Evolutionary conservation across 148 eudicot genomes (phyloP).

Genomic region (Chenopodium berlandieri): DNA sequence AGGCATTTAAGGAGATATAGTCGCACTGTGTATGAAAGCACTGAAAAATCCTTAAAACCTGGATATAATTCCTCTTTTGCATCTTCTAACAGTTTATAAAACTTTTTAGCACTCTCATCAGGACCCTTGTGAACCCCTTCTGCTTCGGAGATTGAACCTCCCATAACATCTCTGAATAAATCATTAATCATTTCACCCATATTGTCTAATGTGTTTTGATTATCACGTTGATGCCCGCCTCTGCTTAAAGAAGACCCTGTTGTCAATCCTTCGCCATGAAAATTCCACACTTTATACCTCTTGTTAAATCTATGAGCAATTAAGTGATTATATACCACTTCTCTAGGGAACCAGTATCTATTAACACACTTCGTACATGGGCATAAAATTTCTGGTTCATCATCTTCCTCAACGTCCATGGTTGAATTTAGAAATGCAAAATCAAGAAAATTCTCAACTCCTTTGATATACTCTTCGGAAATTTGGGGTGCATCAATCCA

Average conservation of each 20-base stretch:
- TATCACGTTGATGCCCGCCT: not conserved
- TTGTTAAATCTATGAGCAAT: conserved; percentile 2
- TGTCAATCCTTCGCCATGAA: conserved; percentile 19
- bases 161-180: not conserved
- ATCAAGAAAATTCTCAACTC: not conserved
- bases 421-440: not conserved
- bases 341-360: conserved; percentile 12
- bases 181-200: not conserved
- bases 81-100: conserved; percentile 12
- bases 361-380: conserved; percentile 8
- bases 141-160: not conserved
- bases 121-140: not conserved
- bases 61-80: conserved; percentile 1
- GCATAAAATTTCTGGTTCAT: conserved; percentile 14
- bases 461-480: not conserved
- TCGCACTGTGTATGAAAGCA: conserved; percentile 5
- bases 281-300: conserved; percentile 10
- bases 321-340: conserved; percentile 5
- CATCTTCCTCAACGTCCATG: not conserved
- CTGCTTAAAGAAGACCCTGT: not conserved
- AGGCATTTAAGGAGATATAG: conserved; percentile 2
- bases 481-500: conserved; percentile 18
- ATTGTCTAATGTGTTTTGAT: not conserved
- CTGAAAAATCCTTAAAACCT: conserved; percentile 7
- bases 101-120: conserved; percentile 7